phyloP scores from a whole-genome alignment of 2,329 filamentous ascomycete species.

The Botrytis squamosa region DNA sequence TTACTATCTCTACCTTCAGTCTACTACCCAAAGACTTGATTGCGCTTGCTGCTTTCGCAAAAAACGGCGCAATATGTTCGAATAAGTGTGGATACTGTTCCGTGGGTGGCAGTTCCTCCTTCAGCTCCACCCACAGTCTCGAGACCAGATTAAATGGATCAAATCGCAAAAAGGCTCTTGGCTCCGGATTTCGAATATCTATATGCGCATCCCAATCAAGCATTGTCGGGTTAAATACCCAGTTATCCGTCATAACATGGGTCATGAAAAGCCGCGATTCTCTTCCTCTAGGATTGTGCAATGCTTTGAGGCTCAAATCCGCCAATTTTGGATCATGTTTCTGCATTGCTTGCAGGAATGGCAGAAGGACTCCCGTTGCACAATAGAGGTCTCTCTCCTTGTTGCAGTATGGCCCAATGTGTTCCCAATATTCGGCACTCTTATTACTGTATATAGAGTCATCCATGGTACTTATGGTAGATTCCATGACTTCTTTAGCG shows the following conservation, averaged over 20 bases:
- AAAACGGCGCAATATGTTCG: conserved; percentile 25
- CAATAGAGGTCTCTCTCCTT: background rate
- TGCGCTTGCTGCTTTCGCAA: conserved; percentile 19
- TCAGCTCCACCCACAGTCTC: background rate
- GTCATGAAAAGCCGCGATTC: background rate
- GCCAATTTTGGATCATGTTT: background rate
- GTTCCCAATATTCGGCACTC: background rate
- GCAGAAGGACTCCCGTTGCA: background rate
- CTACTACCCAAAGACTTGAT: conserved; percentile 21
- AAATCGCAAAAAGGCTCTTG: background rate
- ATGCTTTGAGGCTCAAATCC: background rate
- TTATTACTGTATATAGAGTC: background rate
- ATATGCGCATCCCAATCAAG: background rate
- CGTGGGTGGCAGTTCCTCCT: too few species aligned
- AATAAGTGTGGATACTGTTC: background rate
- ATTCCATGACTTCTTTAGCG: background rate
- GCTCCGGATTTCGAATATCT: background rate
- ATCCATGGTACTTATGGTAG: background rate
- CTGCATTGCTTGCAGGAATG: background rate
- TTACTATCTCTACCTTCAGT: conserved; percentile 22
- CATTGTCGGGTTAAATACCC: background rate
- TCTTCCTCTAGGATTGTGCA: background rate
- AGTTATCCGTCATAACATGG: background rate
- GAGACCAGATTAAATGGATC: background rate
- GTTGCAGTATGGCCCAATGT: background rate